Percentiles rank a stretch among this genome's conserved stretches.
These are phyloP conservation scores for Eleusine coracana DNA, from an alignment of 176 grass and related monocot species.

Conservation along the genomic window DNA sequence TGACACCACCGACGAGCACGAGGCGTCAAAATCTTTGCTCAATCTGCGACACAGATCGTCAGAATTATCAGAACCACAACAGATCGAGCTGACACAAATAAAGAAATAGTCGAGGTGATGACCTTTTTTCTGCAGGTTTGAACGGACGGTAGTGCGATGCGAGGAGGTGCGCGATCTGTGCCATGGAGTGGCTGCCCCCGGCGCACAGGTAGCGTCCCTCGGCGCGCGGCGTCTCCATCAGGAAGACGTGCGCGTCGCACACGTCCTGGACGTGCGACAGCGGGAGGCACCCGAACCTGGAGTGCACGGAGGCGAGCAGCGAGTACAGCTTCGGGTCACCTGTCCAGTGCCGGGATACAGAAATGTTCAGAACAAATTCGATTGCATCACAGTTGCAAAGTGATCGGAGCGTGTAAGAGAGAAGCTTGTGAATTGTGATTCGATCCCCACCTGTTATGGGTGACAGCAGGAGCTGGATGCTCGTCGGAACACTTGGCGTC, in stretches of 20 bases:
- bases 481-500: constrained; percentile 69
- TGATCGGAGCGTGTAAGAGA: too few relatives aligned
- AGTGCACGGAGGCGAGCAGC: constrained; percentile 65
- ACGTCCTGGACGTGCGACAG: constrained; percentile 79
- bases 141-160: constrained; percentile 41
- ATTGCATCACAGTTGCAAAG: background rate
- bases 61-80: background rate
- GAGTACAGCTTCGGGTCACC: constrained; percentile 61
- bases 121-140: constrained; percentile 35
- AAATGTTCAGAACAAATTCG: too few relatives aligned
- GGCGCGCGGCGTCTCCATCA: constrained; percentile 47
- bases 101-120: background rate
- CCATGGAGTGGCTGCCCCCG: constrained; percentile 36
- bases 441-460: constrained; percentile 67
- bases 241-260: constrained; percentile 80
- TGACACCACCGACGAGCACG: constrained; percentile 52
- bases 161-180: constrained; percentile 48
- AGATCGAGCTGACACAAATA: background rate
- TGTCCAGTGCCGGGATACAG: too few relatives aligned
- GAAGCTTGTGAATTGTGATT: too few relatives aligned
- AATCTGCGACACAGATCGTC: constrained; percentile 28
- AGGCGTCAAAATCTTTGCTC: constrained; percentile 33
- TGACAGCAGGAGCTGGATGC: constrained; percentile 75
- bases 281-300: constrained; percentile 76
- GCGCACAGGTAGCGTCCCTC: constrained; percentile 67